Evolutionary conservation across 306 rosid genomes (phyloP).

Genomic region (Dicorynia guianensis): DNA sequence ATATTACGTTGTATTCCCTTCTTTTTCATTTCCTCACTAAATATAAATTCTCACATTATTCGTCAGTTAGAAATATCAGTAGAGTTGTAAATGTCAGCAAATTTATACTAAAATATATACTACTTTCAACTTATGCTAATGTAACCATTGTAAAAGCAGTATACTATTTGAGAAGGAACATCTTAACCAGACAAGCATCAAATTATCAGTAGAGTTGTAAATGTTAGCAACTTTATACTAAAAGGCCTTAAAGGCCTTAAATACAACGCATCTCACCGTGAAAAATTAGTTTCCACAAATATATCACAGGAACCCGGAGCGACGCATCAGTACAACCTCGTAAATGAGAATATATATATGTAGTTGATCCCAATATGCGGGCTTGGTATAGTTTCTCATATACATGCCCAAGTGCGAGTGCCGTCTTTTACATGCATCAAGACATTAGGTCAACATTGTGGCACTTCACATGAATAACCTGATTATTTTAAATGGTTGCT

Average conservation of each 20-base stretch:
- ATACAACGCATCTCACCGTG: neutral
- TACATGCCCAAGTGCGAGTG: constrained; percentile 36
- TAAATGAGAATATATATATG: neutral
- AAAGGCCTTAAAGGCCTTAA: neutral
- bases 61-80: too few species aligned
- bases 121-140: too few species aligned
- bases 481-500: constrained; percentile 20
- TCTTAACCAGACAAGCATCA: too few species aligned
- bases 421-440: neutral
- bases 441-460: neutral
- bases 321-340: neutral
- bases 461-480: neutral
- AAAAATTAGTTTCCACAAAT: neutral
- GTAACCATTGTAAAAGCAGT: too few species aligned
- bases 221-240: too few species aligned
- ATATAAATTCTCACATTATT: too few species aligned
- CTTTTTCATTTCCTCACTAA: too few species aligned
- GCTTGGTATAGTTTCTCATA: constrained; percentile 28
- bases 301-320: constrained; percentile 7
- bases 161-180: too few species aligned
- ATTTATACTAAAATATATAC: too few species aligned
- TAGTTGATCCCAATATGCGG: neutral
- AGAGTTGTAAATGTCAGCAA: too few species aligned
- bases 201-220: too few species aligned
- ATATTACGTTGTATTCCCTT: too few species aligned